Percentiles rank a stretch among this genome's conserved stretches.
These are phyloP conservation scores for Cardiosporidium cionae DNA, from an alignment of 169 alveolate genomes.

Conservation along the genomic window DNA sequence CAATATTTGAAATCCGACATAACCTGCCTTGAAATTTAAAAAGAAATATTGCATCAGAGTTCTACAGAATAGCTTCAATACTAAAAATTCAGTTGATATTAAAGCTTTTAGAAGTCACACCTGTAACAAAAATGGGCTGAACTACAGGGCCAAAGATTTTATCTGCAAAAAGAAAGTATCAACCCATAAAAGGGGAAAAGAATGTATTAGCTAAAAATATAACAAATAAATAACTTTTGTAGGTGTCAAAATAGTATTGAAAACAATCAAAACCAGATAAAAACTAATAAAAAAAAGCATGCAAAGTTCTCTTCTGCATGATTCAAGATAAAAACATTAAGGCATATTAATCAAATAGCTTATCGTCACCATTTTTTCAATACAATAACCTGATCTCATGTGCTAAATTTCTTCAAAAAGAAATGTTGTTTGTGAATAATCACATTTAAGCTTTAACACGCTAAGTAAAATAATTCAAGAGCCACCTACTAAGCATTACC, in stretches of 20 bases:
- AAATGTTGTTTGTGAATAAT: not conserved
- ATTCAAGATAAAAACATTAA: no score
- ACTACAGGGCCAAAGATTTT: slow-evolving; percentile 24
- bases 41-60: no score
- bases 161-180: slow-evolving; percentile 4
- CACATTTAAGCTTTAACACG: not conserved
- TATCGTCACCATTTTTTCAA: no score
- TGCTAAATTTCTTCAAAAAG: no score
- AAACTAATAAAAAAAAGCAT: not conserved
- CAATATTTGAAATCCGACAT: not conserved
- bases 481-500: no score
- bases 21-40: no score
- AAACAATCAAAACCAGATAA: not conserved
- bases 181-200: not conserved
- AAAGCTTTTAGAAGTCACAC: not conserved
- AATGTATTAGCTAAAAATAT: not conserved
- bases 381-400: no score
- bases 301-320: no score
- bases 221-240: slow-evolving; percentile 9
- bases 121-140: slow-evolving; percentile 34
- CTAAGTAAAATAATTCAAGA: not conserved
- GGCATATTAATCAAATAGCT: no score
- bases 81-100: no score
- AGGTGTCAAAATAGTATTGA: no score
- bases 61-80: no score